Conservation (phyloP, 192 early-diverging fungal genomes). For the Geranomyces michiganensis region DNA sequence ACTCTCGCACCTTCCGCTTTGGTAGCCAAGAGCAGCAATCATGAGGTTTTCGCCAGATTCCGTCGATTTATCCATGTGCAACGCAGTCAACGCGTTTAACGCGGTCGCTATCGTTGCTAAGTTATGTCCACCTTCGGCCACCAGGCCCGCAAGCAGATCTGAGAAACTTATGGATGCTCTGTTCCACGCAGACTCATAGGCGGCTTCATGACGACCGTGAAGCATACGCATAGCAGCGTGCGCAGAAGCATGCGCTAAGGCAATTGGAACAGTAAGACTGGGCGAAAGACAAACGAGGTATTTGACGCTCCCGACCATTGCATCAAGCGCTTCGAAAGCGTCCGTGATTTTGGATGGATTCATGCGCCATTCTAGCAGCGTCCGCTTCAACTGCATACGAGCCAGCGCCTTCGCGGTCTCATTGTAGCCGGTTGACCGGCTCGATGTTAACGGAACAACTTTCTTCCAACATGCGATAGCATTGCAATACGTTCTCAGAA, state of each 20-base stretch:
- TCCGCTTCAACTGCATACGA: conserved; percentile 1
- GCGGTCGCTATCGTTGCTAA: neutral
- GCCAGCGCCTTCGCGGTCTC: neutral
- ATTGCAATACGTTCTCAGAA: neutral
- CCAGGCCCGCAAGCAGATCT: neutral
- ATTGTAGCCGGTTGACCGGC: conserved; percentile 17
- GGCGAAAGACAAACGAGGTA: neutral
- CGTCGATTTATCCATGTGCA: conserved; percentile 4
- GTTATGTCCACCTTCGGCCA: conserved; percentile 6
- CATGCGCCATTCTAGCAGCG: neutral
- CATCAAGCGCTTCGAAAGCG: neutral
- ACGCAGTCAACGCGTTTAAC: neutral
- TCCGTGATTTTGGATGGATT: neutral
- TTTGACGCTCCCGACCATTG: neutral
- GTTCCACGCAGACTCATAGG: neutral
- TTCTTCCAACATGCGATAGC: conserved; percentile 2
- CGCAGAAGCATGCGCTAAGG: conserved; percentile 2
- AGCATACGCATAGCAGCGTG: neutral
- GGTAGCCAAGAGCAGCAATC: conserved; percentile 17
- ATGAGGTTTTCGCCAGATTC: neutral
- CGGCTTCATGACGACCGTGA: neutral
- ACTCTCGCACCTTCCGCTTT: neutral
- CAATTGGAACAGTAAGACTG: neutral
- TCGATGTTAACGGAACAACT: neutral
- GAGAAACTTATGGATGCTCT: neutral